Conservation (phyloP, 2,329 filamentous ascomycete genomes). For the Botrytis aclada region DNA sequence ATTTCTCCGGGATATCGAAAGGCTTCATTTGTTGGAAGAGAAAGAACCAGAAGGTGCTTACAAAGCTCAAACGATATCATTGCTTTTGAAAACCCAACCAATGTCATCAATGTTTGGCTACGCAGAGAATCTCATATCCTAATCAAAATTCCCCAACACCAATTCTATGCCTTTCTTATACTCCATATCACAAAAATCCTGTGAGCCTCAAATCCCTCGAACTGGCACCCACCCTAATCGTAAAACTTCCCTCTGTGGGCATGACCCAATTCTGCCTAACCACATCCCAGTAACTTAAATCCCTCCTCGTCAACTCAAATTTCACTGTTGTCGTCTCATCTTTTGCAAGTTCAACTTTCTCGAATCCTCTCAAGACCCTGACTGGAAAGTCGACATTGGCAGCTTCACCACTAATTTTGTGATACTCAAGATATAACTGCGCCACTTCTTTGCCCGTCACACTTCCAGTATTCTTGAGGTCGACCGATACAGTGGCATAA, state of each 20-base stretch:
- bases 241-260: conserved; percentile 46
- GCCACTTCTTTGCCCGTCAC: conserved; percentile 51
- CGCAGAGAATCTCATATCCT: neutral
- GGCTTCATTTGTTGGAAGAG: neutral
- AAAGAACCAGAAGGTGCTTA: neutral
- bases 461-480: conserved; percentile 57
- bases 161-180: neutral
- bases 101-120: too few relatives aligned
- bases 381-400: conserved; percentile 56
- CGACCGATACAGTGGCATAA: conserved; percentile 52
- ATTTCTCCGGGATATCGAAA: accelerated
- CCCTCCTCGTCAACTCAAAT: conserved; percentile 55
- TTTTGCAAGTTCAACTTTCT: conserved; percentile 54
- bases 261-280: conserved; percentile 63
- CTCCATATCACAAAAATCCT: conserved; percentile 22
- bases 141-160: neutral
- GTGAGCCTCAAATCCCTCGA: conserved; percentile 39
- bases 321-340: conserved; percentile 48
- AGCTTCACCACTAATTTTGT: conserved; percentile 28
- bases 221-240: conserved; percentile 42
- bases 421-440: conserved; percentile 53
- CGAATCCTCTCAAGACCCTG: conserved; percentile 68
- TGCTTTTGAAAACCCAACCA: neutral
- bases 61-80: neutral
- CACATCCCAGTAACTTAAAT: conserved; percentile 64